Evolutionary conservation across 202 grass and related monocot genomes (phyloP).

Genomic region (Saccharum hybrid): DNA sequence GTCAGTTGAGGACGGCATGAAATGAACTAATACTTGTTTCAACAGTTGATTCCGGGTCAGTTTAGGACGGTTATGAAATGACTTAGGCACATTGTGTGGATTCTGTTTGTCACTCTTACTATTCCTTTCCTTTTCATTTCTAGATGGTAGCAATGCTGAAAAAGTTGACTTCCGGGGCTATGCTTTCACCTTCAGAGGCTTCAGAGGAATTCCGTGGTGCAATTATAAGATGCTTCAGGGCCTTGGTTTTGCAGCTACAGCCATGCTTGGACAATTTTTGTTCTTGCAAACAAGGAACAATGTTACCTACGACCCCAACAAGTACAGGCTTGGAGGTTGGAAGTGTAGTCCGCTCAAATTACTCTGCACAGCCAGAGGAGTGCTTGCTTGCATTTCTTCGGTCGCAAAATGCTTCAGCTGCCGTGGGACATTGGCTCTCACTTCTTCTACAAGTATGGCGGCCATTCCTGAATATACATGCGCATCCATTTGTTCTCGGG

Average conservation of each 20-base stretch:
- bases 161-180: conserved; percentile 72
- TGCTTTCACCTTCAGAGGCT: conserved; percentile 76
- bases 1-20: not conserved
- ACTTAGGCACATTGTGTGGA: conserved; percentile 4
- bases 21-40: not conserved
- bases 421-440: conserved; percentile 88
- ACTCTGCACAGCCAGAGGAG: conserved; percentile 54
- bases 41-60: not conserved
- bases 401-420: conserved; percentile 88
- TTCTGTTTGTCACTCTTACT: not conserved
- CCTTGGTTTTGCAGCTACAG: conserved; percentile 70
- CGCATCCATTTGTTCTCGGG: not conserved
- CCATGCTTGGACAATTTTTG: conserved; percentile 63
- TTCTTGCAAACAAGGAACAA: conserved; percentile 63
- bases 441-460: conserved; percentile 81
- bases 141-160: conserved; percentile 86
- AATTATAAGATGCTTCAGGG: conserved; percentile 83
- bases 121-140: not conserved
- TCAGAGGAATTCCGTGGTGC: conserved; percentile 87
- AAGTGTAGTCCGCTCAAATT: conserved; percentile 28
- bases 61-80: not conserved
- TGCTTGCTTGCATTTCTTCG: conserved; percentile 84
- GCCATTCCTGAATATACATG: conserved; percentile 24
- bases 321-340: conserved; percentile 34
- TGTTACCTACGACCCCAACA: conserved; percentile 45